Percentiles rank a stretch among this genome's conserved stretches.
Evolutionary conservation across 352 stramenopile species (phyloP).

Genomic region (Aphanomyces euteiches): DNA sequence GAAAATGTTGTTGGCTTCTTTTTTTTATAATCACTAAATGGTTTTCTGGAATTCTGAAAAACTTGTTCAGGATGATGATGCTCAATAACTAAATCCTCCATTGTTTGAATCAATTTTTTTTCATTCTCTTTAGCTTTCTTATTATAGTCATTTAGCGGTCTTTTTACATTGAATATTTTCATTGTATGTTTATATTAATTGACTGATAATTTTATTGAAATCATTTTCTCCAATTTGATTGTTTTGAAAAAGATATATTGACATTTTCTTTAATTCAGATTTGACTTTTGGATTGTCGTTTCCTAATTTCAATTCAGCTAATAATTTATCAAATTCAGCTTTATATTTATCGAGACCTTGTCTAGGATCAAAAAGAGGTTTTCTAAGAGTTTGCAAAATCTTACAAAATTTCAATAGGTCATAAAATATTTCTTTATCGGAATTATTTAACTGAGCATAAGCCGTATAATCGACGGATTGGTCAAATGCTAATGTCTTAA

Average conservation of each 20-base stretch:
- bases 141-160: neutral
- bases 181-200: conserved; percentile 3
- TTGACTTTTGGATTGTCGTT: neutral
- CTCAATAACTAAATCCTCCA: neutral
- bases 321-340: conserved; percentile 2
- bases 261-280: neutral
- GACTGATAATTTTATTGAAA: conserved; percentile 1
- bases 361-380: neutral
- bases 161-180: neutral
- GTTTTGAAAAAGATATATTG: neutral
- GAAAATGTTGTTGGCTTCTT: too few relatives aligned
- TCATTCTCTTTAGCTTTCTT: neutral
- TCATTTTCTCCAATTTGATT: neutral
- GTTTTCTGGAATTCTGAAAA: too few relatives aligned
- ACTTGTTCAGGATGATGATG: too few relatives aligned
- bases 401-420: neutral
- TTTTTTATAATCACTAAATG: too few relatives aligned
- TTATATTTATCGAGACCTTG: neutral
- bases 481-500: too few relatives aligned
- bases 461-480: too few relatives aligned
- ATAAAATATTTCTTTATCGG: neutral
- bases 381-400: too few relatives aligned
- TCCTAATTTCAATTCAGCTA: neutral
- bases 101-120: neutral
- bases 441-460: neutral